phyloP scores from a whole-genome alignment of 2,329 filamentous ascomycete genomes.

The Cladosporium sp. region DNA sequence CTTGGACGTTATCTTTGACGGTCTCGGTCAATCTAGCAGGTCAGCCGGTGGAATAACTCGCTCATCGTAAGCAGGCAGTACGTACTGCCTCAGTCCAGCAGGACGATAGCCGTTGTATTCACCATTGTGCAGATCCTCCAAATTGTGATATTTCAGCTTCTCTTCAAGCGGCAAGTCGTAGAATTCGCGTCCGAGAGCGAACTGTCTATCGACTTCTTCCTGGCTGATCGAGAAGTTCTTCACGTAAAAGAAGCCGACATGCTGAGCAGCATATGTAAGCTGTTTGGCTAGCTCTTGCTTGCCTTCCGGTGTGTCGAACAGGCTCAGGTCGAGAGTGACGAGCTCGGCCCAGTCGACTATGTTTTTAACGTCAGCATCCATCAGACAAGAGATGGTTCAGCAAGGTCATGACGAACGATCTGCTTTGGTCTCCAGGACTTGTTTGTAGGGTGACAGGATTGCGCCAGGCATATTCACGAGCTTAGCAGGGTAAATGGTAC shows the following conservation, averaged over 20 bases:
- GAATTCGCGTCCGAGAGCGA: constrained; percentile 57
- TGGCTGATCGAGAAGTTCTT: constrained; percentile 59
- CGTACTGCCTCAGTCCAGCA: constrained; percentile 5
- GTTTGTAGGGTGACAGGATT: constrained; percentile 24
- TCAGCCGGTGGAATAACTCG: not conserved
- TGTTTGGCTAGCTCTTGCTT: constrained; percentile 53
- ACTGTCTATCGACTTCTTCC: constrained; percentile 58
- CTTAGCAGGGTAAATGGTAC: not conserved
- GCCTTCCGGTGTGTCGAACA: constrained; percentile 52
- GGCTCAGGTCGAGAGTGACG: constrained; percentile 53
- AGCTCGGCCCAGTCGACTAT: constrained; percentile 50
- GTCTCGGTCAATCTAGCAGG: constrained; percentile 2
- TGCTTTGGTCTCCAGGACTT: constrained; percentile 30
- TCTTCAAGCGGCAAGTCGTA: constrained; percentile 55
- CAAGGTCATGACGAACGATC: constrained; percentile 14
- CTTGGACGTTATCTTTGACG: constrained; percentile 51
- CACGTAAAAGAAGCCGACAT: constrained; percentile 59
- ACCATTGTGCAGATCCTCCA: constrained; percentile 26
- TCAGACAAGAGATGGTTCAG: not conserved
- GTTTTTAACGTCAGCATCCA: not conserved
- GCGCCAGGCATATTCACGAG: constrained; percentile 2
- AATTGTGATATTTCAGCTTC: constrained; percentile 51
- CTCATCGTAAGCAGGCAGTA: not conserved
- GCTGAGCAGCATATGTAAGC: constrained; percentile 48
- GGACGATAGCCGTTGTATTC: constrained; percentile 28